Conservation (phyloP, 306 rosid species). For the Dalbergia cochinchinensis region DNA sequence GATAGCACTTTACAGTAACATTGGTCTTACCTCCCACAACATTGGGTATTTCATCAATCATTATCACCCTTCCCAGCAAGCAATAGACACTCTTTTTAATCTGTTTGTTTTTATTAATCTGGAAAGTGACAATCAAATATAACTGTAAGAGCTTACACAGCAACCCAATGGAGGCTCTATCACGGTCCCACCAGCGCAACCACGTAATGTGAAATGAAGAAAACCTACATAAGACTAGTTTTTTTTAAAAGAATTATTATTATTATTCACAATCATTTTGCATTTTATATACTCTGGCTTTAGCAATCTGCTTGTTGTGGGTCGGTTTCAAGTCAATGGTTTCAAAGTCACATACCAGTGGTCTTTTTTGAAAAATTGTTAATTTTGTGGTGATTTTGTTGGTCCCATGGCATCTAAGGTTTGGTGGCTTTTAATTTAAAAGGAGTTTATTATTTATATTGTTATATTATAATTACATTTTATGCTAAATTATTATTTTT, state of each 20-base stretch:
- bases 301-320: not conserved
- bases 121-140: constrained; percentile 42
- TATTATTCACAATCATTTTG: not conserved
- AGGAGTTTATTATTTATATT: not conserved
- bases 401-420: not conserved
- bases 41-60: constrained; percentile 16
- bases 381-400: constrained; percentile 2
- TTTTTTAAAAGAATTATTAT: too few species aligned
- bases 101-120: not conserved
- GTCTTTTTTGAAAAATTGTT: not conserved
- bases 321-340: constrained; percentile 44
- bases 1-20: not conserved
- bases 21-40: constrained; percentile 8
- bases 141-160: not conserved
- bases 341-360: not conserved
- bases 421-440: not conserved
- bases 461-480: not conserved
- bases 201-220: not conserved
- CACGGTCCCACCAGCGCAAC: constrained; percentile 32
- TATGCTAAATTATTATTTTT: not conserved
- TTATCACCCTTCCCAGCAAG: constrained; percentile 28
- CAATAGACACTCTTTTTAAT: not conserved
- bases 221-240: not conserved
- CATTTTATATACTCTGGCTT: constrained; percentile 16
- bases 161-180: not conserved